Evolutionary conservation across 495 filamentous ascomycete species (phyloP), one percentile per base, ranked within the genome.

Genomic region (Talaromyces ruber): DNA sequence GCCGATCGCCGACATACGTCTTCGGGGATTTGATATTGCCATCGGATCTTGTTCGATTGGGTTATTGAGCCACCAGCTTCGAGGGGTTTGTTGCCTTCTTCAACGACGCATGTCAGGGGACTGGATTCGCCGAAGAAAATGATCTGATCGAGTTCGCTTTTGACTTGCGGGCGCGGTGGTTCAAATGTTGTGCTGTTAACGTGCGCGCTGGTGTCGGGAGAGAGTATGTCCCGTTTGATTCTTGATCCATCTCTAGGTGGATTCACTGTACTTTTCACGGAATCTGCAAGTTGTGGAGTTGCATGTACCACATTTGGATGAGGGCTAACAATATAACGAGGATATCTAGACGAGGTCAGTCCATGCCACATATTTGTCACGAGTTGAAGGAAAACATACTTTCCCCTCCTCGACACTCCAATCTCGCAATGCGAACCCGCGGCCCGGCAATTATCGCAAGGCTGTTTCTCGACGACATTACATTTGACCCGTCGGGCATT

Each of bases 401-500:
- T 78, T 63, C 78, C 77, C 8, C 78, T 68, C 52, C 76, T 69
- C 7, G 78, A 81, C 2, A 74, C 62, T 26, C 76, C 73, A 43
- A 80, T 30, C 57, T 80, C 75, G 63, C 78, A 81, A 9, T 67
- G 32, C 0, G 74, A 67, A 29, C 72, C 73, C 63, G 73, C 71
- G 0, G 74, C 59, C 30, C 68, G 64, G 58, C 78, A 81, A 59
- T 81, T 81, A 21, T 66, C 68, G 63, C 77, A 80, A 4, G 78
- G 78, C 25, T 71, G 76, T 64, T 61, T 64, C 54, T 79, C 71
- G 16, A 78, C 64, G 16, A 79, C 78, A 68, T 81, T 75, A 64
- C 78, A 81, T 37, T 74, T 73, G 34, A 80, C 76, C 28, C 78
- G 76, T 16, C 78, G 73, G 0, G 70, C 64, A 61, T 81, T 79